Conservation (phyloP, 345 rosid genomes). For the Corchorus olitorius region DNA sequence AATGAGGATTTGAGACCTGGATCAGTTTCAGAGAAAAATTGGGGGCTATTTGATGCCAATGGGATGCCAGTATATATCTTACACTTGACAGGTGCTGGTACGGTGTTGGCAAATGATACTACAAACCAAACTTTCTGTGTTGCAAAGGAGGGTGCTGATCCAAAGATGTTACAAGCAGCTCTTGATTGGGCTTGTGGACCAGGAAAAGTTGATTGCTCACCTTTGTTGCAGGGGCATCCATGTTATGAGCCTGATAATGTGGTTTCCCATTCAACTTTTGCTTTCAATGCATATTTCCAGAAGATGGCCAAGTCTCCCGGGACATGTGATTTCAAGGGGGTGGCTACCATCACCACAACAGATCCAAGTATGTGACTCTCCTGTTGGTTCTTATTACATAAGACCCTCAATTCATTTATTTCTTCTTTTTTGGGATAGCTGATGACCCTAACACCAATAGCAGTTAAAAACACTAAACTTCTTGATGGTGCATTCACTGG, state of each 20-base stretch:
- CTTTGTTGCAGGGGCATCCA: slow-evolving; percentile 71
- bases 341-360: slow-evolving; percentile 78
- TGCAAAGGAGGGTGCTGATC: slow-evolving; percentile 70
- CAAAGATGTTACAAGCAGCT: slow-evolving; percentile 93
- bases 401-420: neutral
- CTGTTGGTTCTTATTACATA: neutral
- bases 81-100: slow-evolving; percentile 85
- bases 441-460: neutral
- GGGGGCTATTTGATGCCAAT: slow-evolving; percentile 85
- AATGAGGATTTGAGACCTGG: slow-evolving; percentile 86
- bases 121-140: slow-evolving; percentile 93
- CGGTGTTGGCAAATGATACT: slow-evolving; percentile 86
- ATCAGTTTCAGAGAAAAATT: slow-evolving; percentile 75
- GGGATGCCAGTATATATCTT: slow-evolving; percentile 70
- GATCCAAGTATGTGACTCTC: slow-evolving; percentile 74
- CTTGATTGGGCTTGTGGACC: slow-evolving; percentile 99
- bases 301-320: slow-evolving; percentile 69
- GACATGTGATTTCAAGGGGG: slow-evolving; percentile 95
- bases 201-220: slow-evolving; percentile 89
- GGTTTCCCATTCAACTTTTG: slow-evolving; percentile 73
- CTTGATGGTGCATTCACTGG: neutral
- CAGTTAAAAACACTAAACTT: neutral
- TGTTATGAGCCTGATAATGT: slow-evolving; percentile 90
- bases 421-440: neutral
- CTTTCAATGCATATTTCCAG: slow-evolving; percentile 92